Conservation (phyloP, 768 basidiomycete species). For the Leccinum ochraceum region DNA sequence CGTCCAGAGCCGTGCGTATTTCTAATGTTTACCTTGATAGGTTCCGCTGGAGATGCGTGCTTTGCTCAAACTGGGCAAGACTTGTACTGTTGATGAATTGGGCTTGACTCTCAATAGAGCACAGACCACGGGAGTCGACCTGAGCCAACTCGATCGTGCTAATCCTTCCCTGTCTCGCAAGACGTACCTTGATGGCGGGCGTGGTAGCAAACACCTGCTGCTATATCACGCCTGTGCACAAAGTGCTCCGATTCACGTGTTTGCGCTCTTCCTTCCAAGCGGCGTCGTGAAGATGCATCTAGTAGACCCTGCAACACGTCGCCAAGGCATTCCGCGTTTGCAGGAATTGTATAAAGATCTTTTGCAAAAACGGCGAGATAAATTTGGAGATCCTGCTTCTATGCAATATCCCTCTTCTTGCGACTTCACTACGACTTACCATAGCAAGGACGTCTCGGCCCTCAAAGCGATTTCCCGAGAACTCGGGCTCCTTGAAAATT, state of each 20-base stretch:
- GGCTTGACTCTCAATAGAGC: slow-evolving; percentile 80
- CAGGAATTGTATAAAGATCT: slow-evolving; percentile 70
- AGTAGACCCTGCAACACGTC: slow-evolving; percentile 86
- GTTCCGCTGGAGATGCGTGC: slow-evolving; percentile 83
- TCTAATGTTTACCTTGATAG: slow-evolving; percentile 38
- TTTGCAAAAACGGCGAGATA: slow-evolving; percentile 48
- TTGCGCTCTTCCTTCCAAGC: slow-evolving; percentile 79
- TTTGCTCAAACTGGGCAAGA: slow-evolving; percentile 80
- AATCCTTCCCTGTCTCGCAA: slow-evolving; percentile 56
- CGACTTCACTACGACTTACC: slow-evolving; percentile 71
- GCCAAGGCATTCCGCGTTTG: slow-evolving; percentile 81
- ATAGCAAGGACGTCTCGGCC: slow-evolving; percentile 75
- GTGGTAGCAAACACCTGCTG: slow-evolving; percentile 74
- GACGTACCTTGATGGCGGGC: slow-evolving; percentile 74
- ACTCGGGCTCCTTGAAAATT: slow-evolving; percentile 70
- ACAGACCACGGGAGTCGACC: slow-evolving; percentile 78
- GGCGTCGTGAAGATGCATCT: slow-evolving; percentile 77
- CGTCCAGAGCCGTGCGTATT: not conserved
- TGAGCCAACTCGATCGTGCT: slow-evolving; percentile 74
- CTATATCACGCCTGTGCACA: slow-evolving; percentile 84
- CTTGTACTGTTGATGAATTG: slow-evolving; percentile 66
- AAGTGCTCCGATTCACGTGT: slow-evolving; percentile 77
- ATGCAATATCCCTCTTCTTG: slow-evolving; percentile 64
- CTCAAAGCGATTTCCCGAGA: slow-evolving; percentile 88
- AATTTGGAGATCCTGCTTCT: slow-evolving; percentile 44